Evolutionary conservation across 2,329 filamentous ascomycete genomes (phyloP).

Genomic region (Zasmidium angulare): DNA sequence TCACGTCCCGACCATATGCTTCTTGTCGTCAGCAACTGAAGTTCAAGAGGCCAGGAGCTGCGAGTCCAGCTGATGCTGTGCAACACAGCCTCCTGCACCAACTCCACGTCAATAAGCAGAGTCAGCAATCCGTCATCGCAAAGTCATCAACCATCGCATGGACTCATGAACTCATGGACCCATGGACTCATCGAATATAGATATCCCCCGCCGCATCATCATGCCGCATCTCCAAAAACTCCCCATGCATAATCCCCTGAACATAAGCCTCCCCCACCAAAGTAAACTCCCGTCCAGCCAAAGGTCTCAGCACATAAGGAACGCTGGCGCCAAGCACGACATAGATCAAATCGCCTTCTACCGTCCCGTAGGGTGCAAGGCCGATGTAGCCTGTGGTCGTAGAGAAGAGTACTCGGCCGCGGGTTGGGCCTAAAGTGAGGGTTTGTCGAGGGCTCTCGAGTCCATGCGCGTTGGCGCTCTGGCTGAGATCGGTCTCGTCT

Average conservation of each 20-base stretch:
- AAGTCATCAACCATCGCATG: no score
- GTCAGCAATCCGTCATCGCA: background rate
- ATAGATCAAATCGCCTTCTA: constrained; percentile 31
- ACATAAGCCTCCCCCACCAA: constrained; percentile 36
- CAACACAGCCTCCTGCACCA: background rate
- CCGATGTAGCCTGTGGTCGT: constrained; percentile 30
- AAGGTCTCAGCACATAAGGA: constrained; percentile 26
- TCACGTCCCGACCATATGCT: no score
- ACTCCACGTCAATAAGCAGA: background rate
- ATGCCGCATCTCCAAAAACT: constrained; percentile 27
- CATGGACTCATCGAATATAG: background rate
- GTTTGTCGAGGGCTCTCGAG: constrained; percentile 27
- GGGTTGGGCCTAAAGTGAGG: constrained; percentile 29
- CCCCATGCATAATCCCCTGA: constrained; percentile 36
- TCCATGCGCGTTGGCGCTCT: constrained; percentile 10
- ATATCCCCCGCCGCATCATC: constrained; percentile 21
- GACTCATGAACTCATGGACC: no score
- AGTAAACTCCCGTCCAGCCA: constrained; percentile 20
- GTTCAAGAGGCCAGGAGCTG: no score
- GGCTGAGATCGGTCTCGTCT: constrained; percentile 22
- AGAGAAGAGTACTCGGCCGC: constrained; percentile 29
- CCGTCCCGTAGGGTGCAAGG: constrained; percentile 28
- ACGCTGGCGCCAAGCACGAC: constrained; percentile 28
- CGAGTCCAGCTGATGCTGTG: background rate
- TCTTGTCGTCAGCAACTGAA: no score